Conservation (phyloP, 176 grass and related monocot species). For the Triticum urartu region DNA sequence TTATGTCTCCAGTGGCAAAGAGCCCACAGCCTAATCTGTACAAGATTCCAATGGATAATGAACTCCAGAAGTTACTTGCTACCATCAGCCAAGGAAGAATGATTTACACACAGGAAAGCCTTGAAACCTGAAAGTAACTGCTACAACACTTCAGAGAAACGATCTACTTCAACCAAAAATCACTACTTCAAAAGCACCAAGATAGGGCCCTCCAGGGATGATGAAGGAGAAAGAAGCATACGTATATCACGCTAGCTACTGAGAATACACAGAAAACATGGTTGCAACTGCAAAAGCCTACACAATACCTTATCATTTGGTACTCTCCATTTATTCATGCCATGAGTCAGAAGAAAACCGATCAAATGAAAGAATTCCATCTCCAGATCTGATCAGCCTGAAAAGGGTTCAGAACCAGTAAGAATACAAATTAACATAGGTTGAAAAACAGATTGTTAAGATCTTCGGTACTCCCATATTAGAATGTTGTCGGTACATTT, state of each 20-base stretch:
- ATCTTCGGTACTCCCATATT: constrained; percentile 1
- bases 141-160: constrained; percentile 5
- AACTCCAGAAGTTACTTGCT: not conserved
- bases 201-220: not conserved
- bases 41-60: not conserved
- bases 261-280: not conserved
- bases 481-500: not conserved
- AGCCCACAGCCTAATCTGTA: not conserved
- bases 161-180: not conserved
- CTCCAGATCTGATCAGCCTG: constrained; percentile 89
- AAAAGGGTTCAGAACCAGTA: constrained; percentile 36
- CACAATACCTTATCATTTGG: constrained; percentile 72
- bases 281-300: not conserved
- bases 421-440: constrained; percentile 14
- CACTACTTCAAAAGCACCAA: not conserved
- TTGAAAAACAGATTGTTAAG: not conserved
- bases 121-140: not conserved
- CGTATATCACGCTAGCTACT: not conserved
- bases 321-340: constrained; percentile 89
- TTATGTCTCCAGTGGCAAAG: not conserved
- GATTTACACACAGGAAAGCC: constrained; percentile 1
- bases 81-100: constrained; percentile 22
- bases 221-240: not conserved
- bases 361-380: constrained; percentile 97
- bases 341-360: constrained; percentile 89